Conservation (phyloP, 2,329 filamentous ascomycete genomes). For the Myriosclerotinia scirpicola region DNA sequence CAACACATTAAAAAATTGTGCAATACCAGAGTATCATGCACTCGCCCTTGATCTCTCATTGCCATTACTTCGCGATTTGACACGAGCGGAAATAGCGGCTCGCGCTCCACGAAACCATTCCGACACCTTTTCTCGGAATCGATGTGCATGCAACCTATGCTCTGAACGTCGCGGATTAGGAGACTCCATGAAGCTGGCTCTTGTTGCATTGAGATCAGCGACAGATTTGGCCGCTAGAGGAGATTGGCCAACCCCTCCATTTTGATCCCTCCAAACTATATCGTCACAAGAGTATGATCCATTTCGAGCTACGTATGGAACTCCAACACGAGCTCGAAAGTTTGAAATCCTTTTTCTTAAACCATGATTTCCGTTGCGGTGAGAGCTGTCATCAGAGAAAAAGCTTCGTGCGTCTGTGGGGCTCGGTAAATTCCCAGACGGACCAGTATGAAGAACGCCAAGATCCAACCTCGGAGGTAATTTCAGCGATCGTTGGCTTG, state of each 20-base stretch:
- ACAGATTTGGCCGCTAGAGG: slow-evolving; percentile 29
- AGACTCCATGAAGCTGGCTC: slow-evolving; percentile 26
- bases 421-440: slow-evolving; percentile 29
- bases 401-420: slow-evolving; percentile 40
- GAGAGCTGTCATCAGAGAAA: slow-evolving; percentile 44
- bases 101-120: slow-evolving; percentile 37
- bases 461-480: slow-evolving; percentile 24
- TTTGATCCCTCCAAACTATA: slow-evolving; percentile 33
- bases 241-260: slow-evolving; percentile 19
- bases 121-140: slow-evolving; percentile 34
- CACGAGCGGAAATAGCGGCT: slow-evolving; percentile 32
- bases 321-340: slow-evolving; percentile 34
- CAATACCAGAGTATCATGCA: slow-evolving; percentile 3
- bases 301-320: slow-evolving; percentile 32
- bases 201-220: slow-evolving; percentile 30
- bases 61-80: slow-evolving; percentile 28
- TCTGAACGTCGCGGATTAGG: slow-evolving; percentile 27
- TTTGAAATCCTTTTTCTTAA: slow-evolving; percentile 37
- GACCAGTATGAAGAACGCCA: slow-evolving; percentile 17
- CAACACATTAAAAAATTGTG: slow-evolving; percentile 6
- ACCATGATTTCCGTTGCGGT: slow-evolving; percentile 28
- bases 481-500: slow-evolving; percentile 15
- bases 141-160: slow-evolving; percentile 28
- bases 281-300: slow-evolving; percentile 38
- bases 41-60: slow-evolving; percentile 14